These are phyloP conservation scores for Protostelium mycophagum DNA, from an alignment of 78 protist genomes.

Conservation along the genomic window DNA sequence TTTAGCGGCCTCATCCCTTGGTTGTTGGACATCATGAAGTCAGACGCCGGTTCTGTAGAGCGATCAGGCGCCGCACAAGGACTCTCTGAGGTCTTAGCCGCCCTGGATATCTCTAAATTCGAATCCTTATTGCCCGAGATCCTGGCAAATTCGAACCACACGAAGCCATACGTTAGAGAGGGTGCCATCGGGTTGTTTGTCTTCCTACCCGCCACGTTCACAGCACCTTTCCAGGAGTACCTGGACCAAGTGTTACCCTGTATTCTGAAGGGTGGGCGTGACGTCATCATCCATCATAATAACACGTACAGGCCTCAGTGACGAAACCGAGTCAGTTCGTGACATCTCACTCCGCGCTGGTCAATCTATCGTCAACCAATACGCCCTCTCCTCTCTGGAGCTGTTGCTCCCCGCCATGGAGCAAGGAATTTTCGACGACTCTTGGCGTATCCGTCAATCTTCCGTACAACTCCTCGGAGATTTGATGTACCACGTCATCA, in stretches of 20 bases:
- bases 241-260: conserved; percentile 47
- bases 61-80: conserved; percentile 91
- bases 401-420: conserved; percentile 76
- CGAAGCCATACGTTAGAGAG: conserved; percentile 55
- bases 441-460: conserved; percentile 81
- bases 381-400: conserved; percentile 52
- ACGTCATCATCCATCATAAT: not conserved
- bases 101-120: conserved; percentile 59
- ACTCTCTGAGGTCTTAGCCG: conserved; percentile 68
- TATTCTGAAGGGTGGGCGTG: conserved; percentile 54
- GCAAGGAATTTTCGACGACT: conserved; percentile 73
- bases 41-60: conserved; percentile 72
- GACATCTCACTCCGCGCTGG: conserved; percentile 81
- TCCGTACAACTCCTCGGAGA: conserved; percentile 85
- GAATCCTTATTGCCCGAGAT: conserved; percentile 46
- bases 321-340: conserved; percentile 82
- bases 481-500: conserved; percentile 55
- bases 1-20: conserved; percentile 71
- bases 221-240: conserved; percentile 44
- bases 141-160: conserved; percentile 36
- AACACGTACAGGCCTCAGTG: conserved; percentile 46
- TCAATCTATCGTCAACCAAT: conserved; percentile 63
- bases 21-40: conserved; percentile 54
- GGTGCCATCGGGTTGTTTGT: conserved; percentile 52
- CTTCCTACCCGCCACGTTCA: conserved; percentile 62